Conservation (phyloP, 2,329 filamentous ascomycete species). For the Trichoderma sp. region DNA sequence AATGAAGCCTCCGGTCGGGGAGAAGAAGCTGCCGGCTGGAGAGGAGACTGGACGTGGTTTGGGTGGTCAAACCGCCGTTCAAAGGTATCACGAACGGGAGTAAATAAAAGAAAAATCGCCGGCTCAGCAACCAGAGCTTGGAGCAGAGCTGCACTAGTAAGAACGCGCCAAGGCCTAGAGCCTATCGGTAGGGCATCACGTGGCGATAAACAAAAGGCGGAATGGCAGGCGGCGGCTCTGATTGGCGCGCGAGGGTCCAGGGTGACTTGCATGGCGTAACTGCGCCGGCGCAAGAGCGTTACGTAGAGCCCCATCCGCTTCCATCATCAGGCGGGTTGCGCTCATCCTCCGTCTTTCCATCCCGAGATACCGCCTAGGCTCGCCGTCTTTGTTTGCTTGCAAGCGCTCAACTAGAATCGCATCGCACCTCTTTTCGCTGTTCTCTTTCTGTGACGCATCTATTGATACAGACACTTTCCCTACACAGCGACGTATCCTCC, state of each 20-base stretch:
- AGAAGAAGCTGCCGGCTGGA: neutral
- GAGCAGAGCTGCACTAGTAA: conserved; percentile 9
- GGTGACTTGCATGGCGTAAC: conserved; percentile 27
- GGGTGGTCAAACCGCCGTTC: conserved; percentile 10
- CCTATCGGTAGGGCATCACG: conserved; percentile 35
- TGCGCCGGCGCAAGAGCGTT: conserved; percentile 32
- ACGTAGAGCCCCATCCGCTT: conserved; percentile 35
- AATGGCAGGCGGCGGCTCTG: conserved; percentile 29
- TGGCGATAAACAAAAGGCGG: conserved; percentile 33
- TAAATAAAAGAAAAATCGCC: conserved; percentile 43
- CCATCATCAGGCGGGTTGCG: neutral
- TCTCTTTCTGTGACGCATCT: neutral
- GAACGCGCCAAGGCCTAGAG: conserved; percentile 32
- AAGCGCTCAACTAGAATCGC: conserved; percentile 21
- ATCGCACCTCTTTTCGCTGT: conserved; percentile 4
- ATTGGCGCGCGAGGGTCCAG: conserved; percentile 24
- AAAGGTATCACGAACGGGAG: conserved; percentile 17
- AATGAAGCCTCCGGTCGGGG: neutral
- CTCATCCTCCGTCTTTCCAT: conserved; percentile 11
- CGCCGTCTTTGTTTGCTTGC: conserved; percentile 15
- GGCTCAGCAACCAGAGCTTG: conserved; percentile 36
- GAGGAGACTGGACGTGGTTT: neutral
- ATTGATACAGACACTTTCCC: neutral
- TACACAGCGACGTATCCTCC: neutral
- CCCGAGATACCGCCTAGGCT: conserved; percentile 1